These are phyloP conservation scores for Venturia aucupariae DNA, from an alignment of 2,329 filamentous ascomycete genomes.

Conservation along the genomic window DNA sequence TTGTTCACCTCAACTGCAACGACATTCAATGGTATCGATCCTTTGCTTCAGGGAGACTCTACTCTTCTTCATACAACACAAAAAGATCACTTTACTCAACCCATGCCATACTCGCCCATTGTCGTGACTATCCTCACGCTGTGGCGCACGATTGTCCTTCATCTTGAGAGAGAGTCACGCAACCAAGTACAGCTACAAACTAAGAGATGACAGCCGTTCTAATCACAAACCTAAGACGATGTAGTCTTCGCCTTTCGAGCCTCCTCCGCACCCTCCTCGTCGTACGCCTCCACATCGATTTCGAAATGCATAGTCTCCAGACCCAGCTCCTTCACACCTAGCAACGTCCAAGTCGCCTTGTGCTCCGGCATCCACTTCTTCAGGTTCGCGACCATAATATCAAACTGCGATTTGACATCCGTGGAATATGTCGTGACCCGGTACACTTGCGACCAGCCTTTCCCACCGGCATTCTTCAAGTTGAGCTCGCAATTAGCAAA, in stretches of 20 bases:
- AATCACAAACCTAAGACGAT: background rate
- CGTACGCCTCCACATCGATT: constrained; percentile 7
- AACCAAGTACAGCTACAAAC: background rate
- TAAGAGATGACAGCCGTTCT: background rate
- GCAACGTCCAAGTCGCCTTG: constrained; percentile 20
- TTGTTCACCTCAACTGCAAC: too few relatives aligned
- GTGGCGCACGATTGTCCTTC: background rate
- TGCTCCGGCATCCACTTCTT: constrained; percentile 23
- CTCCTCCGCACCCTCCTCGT: constrained; percentile 8
- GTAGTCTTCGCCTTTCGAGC: background rate
- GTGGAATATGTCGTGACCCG: constrained; percentile 22
- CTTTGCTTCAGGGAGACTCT: background rate
- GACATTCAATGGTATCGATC: too few relatives aligned
- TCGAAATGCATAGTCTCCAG: constrained; percentile 1
- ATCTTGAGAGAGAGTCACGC: background rate
- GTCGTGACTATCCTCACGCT: background rate
- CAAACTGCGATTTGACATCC: constrained; percentile 19
- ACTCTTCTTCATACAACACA: too few relatives aligned
- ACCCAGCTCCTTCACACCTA: constrained; percentile 5
- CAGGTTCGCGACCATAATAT: constrained; percentile 20
- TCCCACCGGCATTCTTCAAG: constrained; percentile 44
- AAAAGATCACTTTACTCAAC: background rate
- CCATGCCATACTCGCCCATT: background rate
- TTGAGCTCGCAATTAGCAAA: constrained; percentile 48
- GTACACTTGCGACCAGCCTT: constrained; percentile 47